Conservation (phyloP, 2,329 filamentous ascomycete genomes). For the Pseudogymnoascus sp. region DNA sequence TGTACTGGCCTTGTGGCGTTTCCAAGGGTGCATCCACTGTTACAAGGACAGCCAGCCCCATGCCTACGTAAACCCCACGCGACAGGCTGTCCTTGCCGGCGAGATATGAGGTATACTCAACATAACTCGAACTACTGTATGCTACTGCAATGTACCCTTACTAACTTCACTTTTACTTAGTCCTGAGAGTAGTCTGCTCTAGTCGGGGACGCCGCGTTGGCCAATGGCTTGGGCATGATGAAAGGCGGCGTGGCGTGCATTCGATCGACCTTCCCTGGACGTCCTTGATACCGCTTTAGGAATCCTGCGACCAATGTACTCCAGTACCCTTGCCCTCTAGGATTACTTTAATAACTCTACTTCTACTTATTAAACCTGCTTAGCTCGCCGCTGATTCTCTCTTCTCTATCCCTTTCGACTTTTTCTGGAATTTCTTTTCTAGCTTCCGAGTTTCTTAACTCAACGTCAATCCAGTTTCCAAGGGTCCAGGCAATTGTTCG, state of each 20-base stretch:
- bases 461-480: neutral
- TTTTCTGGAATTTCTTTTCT: neutral
- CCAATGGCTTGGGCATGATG: constrained; percentile 1
- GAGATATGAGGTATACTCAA: neutral
- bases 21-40: neutral
- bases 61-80: neutral
- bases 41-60: neutral
- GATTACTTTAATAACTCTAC: constrained; percentile 4
- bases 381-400: neutral
- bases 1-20: neutral
- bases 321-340: neutral
- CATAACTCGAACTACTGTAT: neutral
- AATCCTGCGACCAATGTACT: neutral
- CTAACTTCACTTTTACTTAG: neutral
- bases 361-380: neutral
- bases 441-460: neutral
- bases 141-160: neutral
- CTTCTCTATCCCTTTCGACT: neutral
- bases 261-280: neutral
- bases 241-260: neutral
- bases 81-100: neutral
- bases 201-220: neutral
- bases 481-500: neutral
- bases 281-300: neutral
- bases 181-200: neutral